Evolutionary conservation across 768 basidiomycete species (phyloP).

Genomic region (Serpula lacrymans): DNA sequence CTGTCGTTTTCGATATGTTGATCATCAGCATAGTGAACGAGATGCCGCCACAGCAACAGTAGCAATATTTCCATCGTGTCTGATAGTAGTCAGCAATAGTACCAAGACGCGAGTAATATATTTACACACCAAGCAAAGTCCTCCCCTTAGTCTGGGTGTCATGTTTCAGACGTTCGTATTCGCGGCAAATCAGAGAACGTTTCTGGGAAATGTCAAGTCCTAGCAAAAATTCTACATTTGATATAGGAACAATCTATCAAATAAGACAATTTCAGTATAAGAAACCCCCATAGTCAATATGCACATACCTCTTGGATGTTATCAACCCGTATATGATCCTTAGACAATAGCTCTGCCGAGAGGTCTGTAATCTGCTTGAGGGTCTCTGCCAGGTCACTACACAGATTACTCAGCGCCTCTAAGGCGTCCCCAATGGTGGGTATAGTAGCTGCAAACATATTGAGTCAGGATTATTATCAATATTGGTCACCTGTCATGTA

Average conservation of each 20-base stretch:
- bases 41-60: slow-evolving; percentile 77
- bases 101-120: not conserved
- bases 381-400: slow-evolving; percentile 54
- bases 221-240: slow-evolving; percentile 54
- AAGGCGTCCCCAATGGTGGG: slow-evolving; percentile 76
- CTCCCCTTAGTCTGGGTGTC: slow-evolving; percentile 46
- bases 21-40: slow-evolving; percentile 58
- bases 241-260: slow-evolving; percentile 44
- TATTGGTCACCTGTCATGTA: not conserved
- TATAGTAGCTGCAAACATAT: slow-evolving; percentile 50
- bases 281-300: not conserved
- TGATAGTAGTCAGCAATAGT: slow-evolving; percentile 17
- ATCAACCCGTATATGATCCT: slow-evolving; percentile 66
- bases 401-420: slow-evolving; percentile 60
- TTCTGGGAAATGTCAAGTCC: slow-evolving; percentile 70
- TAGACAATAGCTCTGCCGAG: slow-evolving; percentile 67
- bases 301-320: slow-evolving; percentile 65
- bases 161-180: slow-evolving; percentile 46
- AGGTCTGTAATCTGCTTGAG: slow-evolving; percentile 68
- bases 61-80: slow-evolving; percentile 77
- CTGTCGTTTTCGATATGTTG: slow-evolving; percentile 35
- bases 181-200: slow-evolving; percentile 59
- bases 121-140: slow-evolving; percentile 52
- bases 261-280: slow-evolving; percentile 3
- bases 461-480: not conserved